Evolutionary conservation across 2,329 filamentous ascomycete species (phyloP).

Genomic region (Capronia americana): DNA sequence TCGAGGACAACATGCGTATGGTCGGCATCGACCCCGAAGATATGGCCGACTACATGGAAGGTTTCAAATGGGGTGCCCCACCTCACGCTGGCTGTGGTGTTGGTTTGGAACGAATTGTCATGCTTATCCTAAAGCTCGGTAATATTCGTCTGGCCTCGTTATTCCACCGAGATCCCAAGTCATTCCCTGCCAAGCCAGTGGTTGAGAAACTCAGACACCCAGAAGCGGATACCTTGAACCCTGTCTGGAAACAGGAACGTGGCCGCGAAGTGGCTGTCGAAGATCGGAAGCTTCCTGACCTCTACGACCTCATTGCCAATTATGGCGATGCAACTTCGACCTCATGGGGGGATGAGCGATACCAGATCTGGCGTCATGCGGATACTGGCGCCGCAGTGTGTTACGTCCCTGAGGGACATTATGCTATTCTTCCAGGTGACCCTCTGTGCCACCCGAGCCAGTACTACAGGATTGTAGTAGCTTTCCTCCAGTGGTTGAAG

Average conservation of each 20-base stretch:
- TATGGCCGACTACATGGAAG: conserved; percentile 89
- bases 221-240: conserved; percentile 80
- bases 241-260: conserved; percentile 61
- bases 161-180: conserved; percentile 88
- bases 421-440: conserved; percentile 84
- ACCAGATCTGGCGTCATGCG: conserved; percentile 83
- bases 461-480: conserved; percentile 73
- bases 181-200: conserved; percentile 72
- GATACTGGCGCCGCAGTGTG: conserved; percentile 82
- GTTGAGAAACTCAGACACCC: conserved; percentile 76
- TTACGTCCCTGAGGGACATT: conserved; percentile 77
- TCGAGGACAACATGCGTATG: conserved; percentile 78
- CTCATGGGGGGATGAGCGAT: conserved; percentile 89
- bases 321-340: conserved; percentile 95
- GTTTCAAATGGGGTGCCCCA: conserved; percentile 85
- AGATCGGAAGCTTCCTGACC: conserved; percentile 67
- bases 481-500: conserved; percentile 77
- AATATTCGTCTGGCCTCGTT: conserved; percentile 88
- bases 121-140: conserved; percentile 82
- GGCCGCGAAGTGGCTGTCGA: conserved; percentile 54
- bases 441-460: conserved; percentile 83
- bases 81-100: conserved; percentile 91
- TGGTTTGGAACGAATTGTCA: conserved; percentile 85
- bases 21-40: conserved; percentile 77
- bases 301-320: conserved; percentile 91